A percentile compares a stretch with the other conserved stretches of the same genome.
These are phyloP conservation scores for Triangularia verruculosa DNA, from an alignment of 2,329 filamentous ascomycete species.

Conservation along the genomic window DNA sequence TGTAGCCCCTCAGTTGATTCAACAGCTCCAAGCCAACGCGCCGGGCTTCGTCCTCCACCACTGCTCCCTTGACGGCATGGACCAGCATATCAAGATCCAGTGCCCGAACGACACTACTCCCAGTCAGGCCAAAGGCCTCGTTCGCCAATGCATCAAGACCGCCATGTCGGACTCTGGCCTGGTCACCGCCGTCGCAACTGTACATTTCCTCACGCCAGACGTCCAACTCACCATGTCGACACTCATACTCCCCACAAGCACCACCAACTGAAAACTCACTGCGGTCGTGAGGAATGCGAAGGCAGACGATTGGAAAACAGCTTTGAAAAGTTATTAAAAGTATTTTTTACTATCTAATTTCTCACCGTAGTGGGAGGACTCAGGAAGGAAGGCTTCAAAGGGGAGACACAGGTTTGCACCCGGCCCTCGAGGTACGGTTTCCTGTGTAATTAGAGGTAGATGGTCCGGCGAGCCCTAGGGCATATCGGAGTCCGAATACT, in stretches of 20 bases:
- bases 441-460: constrained; percentile 8
- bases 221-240: neutral
- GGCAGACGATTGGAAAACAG: neutral
- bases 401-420: neutral
- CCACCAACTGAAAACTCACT: too few relatives aligned
- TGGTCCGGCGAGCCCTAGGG: neutral
- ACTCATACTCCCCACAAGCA: neutral
- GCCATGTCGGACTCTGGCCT: neutral
- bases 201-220: neutral
- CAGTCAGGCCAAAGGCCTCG: neutral
- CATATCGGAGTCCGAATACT: constrained; percentile 7
- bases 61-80: neutral
- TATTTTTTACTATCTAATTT: neutral
- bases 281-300: neutral
- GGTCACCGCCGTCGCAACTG: neutral
- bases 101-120: neutral
- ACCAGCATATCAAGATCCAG: neutral
- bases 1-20: neutral
- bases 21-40: neutral
- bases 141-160: constrained; percentile 1
- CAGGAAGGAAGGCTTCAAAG: neutral
- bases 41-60: neutral
- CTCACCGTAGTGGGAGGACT: neutral
- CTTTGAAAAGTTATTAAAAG: neutral
- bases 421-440: constrained; percentile 1